phyloP scores from a whole-genome alignment of 116 monocot species.

The Zostera marina region DNA sequence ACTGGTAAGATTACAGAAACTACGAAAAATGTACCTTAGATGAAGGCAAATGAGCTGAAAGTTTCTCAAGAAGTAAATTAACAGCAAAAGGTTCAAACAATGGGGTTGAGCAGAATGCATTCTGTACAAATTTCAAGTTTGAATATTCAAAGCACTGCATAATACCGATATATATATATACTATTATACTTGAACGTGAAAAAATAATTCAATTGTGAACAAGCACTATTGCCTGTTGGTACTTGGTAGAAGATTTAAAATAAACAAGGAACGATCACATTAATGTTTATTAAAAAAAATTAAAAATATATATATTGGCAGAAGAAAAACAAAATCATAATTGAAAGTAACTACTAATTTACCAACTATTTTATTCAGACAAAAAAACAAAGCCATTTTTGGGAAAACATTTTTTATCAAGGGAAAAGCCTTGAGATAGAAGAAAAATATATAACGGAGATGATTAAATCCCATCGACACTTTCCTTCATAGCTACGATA shows the following conservation, averaged over 20 bases:
- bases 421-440: too few relatives aligned
- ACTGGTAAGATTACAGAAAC: not conserved
- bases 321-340: not conserved
- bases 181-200: not conserved
- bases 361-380: not conserved
- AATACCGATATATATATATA: not conserved
- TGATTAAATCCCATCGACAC: too few relatives aligned
- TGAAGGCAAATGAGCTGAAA: slow-evolving; percentile 72
- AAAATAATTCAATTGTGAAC: not conserved
- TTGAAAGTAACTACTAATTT: not conserved
- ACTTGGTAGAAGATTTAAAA: not conserved
- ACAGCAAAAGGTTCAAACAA: slow-evolving; percentile 76
- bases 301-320: not conserved
- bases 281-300: not conserved
- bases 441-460: too few relatives aligned
- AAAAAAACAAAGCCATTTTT: not conserved
- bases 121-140: slow-evolving; percentile 23
- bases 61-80: slow-evolving; percentile 85
- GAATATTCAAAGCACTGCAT: slow-evolving; percentile 1
- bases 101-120: slow-evolving; percentile 67
- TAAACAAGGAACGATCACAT: not conserved
- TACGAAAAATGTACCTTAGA: slow-evolving; percentile 58
- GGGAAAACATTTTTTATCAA: too few relatives aligned
- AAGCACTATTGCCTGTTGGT: too few relatives aligned
- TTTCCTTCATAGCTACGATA: too few relatives aligned